Percentiles rank a stretch among this genome's conserved stretches.
These are phyloP conservation scores for Tuber brumale DNA, from an alignment of 495 filamentous ascomycete species.

Conservation along the genomic window DNA sequence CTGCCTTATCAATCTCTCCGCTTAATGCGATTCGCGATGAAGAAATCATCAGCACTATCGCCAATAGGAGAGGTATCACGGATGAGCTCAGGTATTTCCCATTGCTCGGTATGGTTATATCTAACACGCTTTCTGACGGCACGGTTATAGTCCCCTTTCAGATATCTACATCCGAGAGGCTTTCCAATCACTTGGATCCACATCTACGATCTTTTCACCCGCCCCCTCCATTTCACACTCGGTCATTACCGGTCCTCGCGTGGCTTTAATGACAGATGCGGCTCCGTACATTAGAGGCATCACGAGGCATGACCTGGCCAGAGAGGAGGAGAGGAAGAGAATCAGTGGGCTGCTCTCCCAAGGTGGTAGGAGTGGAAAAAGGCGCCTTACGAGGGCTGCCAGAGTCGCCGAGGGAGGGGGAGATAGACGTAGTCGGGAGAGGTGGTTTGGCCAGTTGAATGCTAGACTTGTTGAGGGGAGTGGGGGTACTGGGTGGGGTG, in stretches of 20 bases:
- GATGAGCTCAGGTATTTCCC: slow-evolving; percentile 15
- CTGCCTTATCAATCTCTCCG: slow-evolving; percentile 4
- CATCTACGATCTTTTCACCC: slow-evolving; percentile 41
- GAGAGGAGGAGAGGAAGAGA: slow-evolving; percentile 60
- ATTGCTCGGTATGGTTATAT: slow-evolving; percentile 8
- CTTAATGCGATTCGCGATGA: slow-evolving; percentile 12
- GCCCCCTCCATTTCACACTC: slow-evolving; percentile 49
- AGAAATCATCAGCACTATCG: slow-evolving; percentile 27
- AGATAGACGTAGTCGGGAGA: slow-evolving; percentile 64
- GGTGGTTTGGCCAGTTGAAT: slow-evolving; percentile 63
- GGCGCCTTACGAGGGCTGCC: slow-evolving; percentile 70
- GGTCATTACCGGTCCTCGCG: slow-evolving; percentile 62
- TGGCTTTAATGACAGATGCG: slow-evolving; percentile 63
- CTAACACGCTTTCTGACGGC: slow-evolving; percentile 7
- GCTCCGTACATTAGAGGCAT: slow-evolving; percentile 80
- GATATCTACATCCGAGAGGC: slow-evolving; percentile 52
- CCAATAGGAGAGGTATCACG: slow-evolving; percentile 19
- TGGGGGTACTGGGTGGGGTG: slow-evolving; percentile 29
- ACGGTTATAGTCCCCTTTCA: slow-evolving; percentile 41
- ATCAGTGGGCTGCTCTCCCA: slow-evolving; percentile 56
- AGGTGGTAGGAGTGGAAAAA: slow-evolving; percentile 52
- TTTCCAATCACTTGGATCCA: slow-evolving; percentile 49
- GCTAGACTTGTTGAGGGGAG: slow-evolving; percentile 24
- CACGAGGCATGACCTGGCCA: slow-evolving; percentile 62
- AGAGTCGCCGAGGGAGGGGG: slow-evolving; percentile 79